Evolutionary conservation across 1,284 basidiomycete genomes (phyloP).

Genomic region (Puccinia novopanici): DNA sequence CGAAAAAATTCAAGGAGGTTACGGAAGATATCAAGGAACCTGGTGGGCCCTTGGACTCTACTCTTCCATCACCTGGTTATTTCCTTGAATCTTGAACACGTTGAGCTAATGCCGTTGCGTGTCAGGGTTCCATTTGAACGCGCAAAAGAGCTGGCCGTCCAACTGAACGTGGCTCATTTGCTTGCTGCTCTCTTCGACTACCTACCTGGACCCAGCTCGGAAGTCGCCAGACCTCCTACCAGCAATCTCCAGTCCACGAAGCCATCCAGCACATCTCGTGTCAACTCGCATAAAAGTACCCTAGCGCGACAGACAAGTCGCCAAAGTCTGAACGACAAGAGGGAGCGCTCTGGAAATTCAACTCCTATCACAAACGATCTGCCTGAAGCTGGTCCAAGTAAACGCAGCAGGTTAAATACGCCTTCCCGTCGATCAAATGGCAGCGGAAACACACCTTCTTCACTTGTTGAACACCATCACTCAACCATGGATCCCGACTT

Average conservation of each 20-base stretch:
- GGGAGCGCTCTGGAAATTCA: conserved; percentile 22
- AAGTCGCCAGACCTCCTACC: conserved; percentile 17
- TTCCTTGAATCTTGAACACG: background rate
- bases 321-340: conserved; percentile 10
- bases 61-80: background rate
- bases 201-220: conserved; percentile 65
- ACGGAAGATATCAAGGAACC: conserved; percentile 98
- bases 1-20: conserved; percentile 98
- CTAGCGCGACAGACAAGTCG: conserved; percentile 30
- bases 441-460: conserved; percentile 3
- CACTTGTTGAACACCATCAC: conserved; percentile 15
- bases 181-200: conserved; percentile 89
- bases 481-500: conserved; percentile 17
- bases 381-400: conserved; percentile 35
- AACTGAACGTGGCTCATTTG: conserved; percentile 81
- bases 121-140: conserved; percentile 86
- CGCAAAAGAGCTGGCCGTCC: conserved; percentile 82
- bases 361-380: conserved; percentile 13
- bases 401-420: conserved; percentile 30
- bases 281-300: background rate
- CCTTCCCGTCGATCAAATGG: conserved; percentile 27
- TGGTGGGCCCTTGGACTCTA: conserved; percentile 67
- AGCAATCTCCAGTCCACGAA: conserved; percentile 2
- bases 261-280: background rate
- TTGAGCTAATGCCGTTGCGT: background rate